Base-by-base conservation (phyloP, 2,329 filamentous ascomycete species). In the Hymenotorrendiella dingleyae region DNA sequence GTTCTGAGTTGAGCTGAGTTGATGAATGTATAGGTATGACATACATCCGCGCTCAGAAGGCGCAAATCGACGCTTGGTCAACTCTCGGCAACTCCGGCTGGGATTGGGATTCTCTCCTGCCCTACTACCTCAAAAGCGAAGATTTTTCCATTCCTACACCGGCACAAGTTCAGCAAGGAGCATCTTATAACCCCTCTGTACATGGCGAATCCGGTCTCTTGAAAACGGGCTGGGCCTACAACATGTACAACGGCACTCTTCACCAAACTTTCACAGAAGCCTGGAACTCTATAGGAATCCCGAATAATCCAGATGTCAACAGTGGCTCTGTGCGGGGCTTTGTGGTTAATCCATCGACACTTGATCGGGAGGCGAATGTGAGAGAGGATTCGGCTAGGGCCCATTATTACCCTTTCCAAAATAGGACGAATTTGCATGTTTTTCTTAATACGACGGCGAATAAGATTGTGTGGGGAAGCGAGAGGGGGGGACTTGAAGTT, bases 31-130 rank as follows among this genome's bases (percentile, higher is more conserved):
- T n/a, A 34, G 32, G 32, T 24, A 54, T 50, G 52, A 53, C 45
- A 23, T 53, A 45, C 38, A 35, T 48, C 4, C 42, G 48, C 22
- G 50, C 47, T n/a, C 33, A 47, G 22, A 44, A 45, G 12, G 19
- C 26, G 62, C 14, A 54, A 62, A 73, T 37, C 59, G 64, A 43
- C 72, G 67, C 70, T 17, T 43, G 40, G 40, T n/a, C 12, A 62
- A 61, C 8, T 54, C 62, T 62, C 3, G 62, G 58, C 2, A 69
- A 73, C 40, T 41, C 63, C 1, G 54, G 60, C 3, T 76, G 71
- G 64, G 64, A 63, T 46, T 71, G 70, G 43, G 56, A 69, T 4
- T 63, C 63, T 7, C 62, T 73, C 26, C 58, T 68, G 14, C 67
- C 67, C 3, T 76, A 69, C 55, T 63, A 72, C 39, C 57, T 56